Evolutionary conservation across 2,329 filamentous ascomycete genomes (phyloP), one percentile per base, ranked within the genome.

Genomic region (Aspergillus carbonarius): DNA sequence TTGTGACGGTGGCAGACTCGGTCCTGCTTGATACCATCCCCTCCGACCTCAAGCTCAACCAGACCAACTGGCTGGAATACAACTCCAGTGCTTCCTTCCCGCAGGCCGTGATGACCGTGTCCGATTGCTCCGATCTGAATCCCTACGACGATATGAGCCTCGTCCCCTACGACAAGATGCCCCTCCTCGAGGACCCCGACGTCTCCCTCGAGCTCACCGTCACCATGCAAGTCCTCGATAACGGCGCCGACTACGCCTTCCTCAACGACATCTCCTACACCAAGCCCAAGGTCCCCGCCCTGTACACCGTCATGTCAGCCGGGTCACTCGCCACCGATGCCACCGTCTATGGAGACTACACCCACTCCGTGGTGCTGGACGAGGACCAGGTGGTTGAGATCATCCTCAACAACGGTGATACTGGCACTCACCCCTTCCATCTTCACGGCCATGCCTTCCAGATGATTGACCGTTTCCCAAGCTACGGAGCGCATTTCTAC

Each of bases 101-200:
- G 0, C 60, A 68, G n/a, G 69, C 70, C 9, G 60, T 60, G 2
- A 70, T 72, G 46, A 66, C 60, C 0, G 66, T 71, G 12, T 63
- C 65, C 1, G 56, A 44, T 17, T 56, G 68, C 5, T 63, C 64
- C 49, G 82, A 84, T 3, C 86, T 92, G 46, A 76, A 87, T 17
- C 82, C 86, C 0, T 88, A 88, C 60, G 91, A 96, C 68, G 92
- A 96, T 70, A 85, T 89, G 62, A 81, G 76, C 0, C 82, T 96
- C 0, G 81, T 88, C 0, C 89, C 92, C 0, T 80, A 83, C 55
- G 91, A 96, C 68, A 82, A 84, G 47, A 77, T 85, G 72, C 76
- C 81, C 8, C 77, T 88, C 2, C 81, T 88, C 5, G 80, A 82
- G 1, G 77, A 85, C 7, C 87, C 90, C 0, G 85, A 89, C 37